Base-by-base conservation (phyloP, 345 rosid genomes). In the Aethionema arabicum region DNA sequence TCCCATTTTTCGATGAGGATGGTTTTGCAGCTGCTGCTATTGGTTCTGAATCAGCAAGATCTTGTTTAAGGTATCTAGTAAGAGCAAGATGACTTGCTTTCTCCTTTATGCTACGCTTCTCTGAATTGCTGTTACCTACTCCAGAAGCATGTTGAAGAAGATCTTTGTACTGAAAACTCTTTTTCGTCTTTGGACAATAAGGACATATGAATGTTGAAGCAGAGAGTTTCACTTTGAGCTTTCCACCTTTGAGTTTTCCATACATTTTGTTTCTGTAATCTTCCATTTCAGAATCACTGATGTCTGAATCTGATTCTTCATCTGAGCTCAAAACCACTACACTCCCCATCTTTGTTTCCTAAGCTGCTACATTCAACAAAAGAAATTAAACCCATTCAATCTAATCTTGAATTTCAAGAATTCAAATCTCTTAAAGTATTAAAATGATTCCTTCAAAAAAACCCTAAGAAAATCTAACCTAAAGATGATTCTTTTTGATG, bases 131-230 rank as follows among this genome's bases (percentile, higher is more conserved):
- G 42, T 81, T 83, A 56, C 95, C 96, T 63, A 92, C 97, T 48
- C 95, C 99, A 46, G 95, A 82, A 45, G 97, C 99, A 83, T 93
- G 99, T 50, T 93, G 97, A 57, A 90, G 85, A 21, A 93, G 83
- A 45, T 90, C 95, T 33, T 69, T 79, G 70, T 84, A 86, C 13
- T 69, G 79, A 59, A 80, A 93, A 55, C 83, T 88, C 15, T 83
- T 90, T 83, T 82, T 90, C 83, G 80, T 90, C 49, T 80, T 84
- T 5, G 89, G 86, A 70, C 97, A 93, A 38, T 74, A 93, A 13
- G 97, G 99, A 54, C 99, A 93, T 8, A 72, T 67, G 63, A 80
- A 90, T 50, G 78, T 68, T 47, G 80, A 83, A 46, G 85, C 83
- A 7, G 96, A 80, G 57, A 72, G 66, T 74, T 78, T 83, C 44